Percentiles rank a stretch among this genome's conserved stretches.
Evolutionary conservation across 257 asterid genomes (phyloP).

Genomic region (Scutellaria galericulata): DNA sequence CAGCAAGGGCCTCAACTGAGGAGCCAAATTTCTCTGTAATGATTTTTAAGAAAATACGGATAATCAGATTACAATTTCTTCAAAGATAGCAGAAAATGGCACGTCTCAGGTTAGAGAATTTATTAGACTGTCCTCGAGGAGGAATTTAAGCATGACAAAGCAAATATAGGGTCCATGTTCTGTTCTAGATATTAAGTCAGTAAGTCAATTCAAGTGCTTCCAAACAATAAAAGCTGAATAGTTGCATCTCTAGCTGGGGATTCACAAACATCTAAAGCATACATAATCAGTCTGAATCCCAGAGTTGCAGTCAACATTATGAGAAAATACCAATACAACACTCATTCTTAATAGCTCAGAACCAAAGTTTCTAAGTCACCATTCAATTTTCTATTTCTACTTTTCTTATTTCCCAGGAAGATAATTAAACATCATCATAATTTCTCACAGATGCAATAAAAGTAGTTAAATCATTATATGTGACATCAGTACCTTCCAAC

Average conservation of each 20-base stretch:
- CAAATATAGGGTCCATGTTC: neutral
- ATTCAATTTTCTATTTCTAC: neutral
- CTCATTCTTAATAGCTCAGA: neutral
- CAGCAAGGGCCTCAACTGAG: constrained; percentile 78
- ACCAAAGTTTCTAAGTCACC: neutral
- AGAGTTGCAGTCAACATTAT: neutral
- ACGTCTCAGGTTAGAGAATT: neutral
- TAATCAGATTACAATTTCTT: neutral
- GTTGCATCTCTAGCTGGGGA: too few relatives aligned
- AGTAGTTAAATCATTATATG: constrained; percentile 11
- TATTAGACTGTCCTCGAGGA: neutral
- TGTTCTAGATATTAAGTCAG: neutral
- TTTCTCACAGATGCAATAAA: neutral
- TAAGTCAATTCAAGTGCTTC: too few relatives aligned
- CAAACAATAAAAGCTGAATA: too few relatives aligned
- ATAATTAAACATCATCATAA: too few relatives aligned
- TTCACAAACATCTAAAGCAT: neutral
- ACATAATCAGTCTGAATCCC: neutral
- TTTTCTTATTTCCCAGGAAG: too few relatives aligned
- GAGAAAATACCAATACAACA: neutral
- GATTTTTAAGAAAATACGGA: constrained; percentile 27
- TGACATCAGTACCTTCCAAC: constrained; percentile 71
- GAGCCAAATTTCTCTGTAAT: constrained; percentile 78
- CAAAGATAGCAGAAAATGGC: neutral
- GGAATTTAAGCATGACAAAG: constrained; percentile 4